A percentile compares a stretch with the other conserved stretches of the same genome.
These are phyloP conservation scores for Sporisorium graminicola DNA, from an alignment of 1,284 basidiomycete species.

Conservation along the genomic window DNA sequence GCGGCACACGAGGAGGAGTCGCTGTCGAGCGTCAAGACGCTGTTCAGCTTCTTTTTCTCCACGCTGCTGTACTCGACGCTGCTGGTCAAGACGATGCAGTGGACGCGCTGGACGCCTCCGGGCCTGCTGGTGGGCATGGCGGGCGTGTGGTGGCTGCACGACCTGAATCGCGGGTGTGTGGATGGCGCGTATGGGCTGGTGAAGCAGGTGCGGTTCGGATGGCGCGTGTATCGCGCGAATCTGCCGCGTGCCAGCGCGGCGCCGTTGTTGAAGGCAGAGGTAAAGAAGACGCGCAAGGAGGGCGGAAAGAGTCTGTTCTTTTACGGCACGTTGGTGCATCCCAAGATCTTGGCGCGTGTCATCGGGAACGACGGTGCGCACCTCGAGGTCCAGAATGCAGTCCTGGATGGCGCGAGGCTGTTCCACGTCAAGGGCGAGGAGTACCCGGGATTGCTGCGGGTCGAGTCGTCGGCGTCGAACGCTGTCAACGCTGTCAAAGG, in stretches of 20 bases:
- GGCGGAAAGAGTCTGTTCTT: constrained; percentile 43
- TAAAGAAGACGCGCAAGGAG: not conserved
- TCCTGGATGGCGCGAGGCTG: constrained; percentile 34
- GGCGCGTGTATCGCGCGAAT: constrained; percentile 15
- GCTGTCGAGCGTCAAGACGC: constrained; percentile 39
- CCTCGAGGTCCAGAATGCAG: constrained; percentile 35
- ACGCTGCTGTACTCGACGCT: constrained; percentile 18
- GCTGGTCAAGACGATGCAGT: constrained; percentile 32
- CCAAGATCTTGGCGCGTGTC: constrained; percentile 45
- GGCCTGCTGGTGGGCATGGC: constrained; percentile 37
- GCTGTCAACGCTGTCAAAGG: constrained; percentile 39
- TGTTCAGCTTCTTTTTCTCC: constrained; percentile 37
- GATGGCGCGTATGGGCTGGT: constrained; percentile 31
- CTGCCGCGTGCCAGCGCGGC: not conserved
- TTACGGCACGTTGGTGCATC: constrained; percentile 60
- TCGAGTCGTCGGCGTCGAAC: not conserved
- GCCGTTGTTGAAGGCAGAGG: not conserved
- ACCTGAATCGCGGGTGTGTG: constrained; percentile 25
- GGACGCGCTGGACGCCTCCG: constrained; percentile 28
- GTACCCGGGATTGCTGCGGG: constrained; percentile 48
- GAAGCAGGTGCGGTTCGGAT: constrained; percentile 33
- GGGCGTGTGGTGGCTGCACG: constrained; percentile 32
- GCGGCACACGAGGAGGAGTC: constrained; percentile 45
- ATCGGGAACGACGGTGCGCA: constrained; percentile 46
- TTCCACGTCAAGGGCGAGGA: constrained; percentile 48